Conservation (phyloP, 768 basidiomycete species). For the Dacryopinax spathularia region DNA sequence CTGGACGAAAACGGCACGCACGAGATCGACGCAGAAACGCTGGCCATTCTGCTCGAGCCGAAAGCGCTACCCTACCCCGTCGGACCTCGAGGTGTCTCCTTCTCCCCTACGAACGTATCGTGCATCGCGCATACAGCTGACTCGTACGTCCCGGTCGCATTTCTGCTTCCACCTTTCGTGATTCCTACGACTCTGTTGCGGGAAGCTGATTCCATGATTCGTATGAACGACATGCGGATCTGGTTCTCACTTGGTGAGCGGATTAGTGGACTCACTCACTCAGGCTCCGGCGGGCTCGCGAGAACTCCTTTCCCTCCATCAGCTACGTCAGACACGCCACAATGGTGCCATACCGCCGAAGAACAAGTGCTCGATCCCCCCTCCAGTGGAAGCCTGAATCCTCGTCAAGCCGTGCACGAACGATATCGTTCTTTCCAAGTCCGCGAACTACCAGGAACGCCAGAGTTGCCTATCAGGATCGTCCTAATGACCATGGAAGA, state of each 20-base stretch:
- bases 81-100: slow-evolving; percentile 30
- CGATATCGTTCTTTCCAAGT: neutral
- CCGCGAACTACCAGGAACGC: too few relatives aligned
- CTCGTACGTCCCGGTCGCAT: slow-evolving; percentile 29
- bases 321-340: neutral
- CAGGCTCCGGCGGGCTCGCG: neutral
- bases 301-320: neutral
- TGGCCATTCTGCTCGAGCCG: slow-evolving; percentile 6
- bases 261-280: slow-evolving; percentile 26
- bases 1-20: slow-evolving; percentile 36
- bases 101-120: slow-evolving; percentile 18
- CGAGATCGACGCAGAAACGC: slow-evolving; percentile 20
- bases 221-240: slow-evolving; percentile 10
- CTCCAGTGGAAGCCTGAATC: neutral
- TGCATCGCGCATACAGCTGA: slow-evolving; percentile 23
- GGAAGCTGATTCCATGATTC: slow-evolving; percentile 16
- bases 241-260: slow-evolving; percentile 22
- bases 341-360: neutral
- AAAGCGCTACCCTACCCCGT: slow-evolving; percentile 14
- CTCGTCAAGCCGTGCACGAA: neutral
- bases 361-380: neutral
- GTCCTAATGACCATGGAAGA: neutral
- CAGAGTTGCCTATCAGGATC: neutral
- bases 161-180: slow-evolving; percentile 50
- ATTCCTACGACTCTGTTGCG: slow-evolving; percentile 25